Evolutionary conservation across 257 asterid genomes (phyloP).

Genomic region (Agastache rugosa): DNA sequence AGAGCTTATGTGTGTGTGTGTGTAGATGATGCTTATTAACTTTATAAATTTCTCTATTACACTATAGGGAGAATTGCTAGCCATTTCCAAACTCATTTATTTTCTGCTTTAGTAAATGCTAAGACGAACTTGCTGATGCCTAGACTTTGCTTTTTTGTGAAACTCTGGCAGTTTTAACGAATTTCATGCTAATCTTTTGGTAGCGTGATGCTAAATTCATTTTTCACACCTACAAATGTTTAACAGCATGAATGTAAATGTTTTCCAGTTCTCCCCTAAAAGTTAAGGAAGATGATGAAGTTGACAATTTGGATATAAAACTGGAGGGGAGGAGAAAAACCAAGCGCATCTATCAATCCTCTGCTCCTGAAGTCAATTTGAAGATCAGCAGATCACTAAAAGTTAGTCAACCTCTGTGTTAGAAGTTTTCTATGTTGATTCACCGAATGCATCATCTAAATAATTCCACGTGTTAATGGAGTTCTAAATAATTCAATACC

Average conservation of each 20-base stretch:
- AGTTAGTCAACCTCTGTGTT: constrained; percentile 68
- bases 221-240: background rate
- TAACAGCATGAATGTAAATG: constrained; percentile 17
- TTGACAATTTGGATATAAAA: constrained; percentile 86
- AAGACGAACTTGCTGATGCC: background rate
- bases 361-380: constrained; percentile 84
- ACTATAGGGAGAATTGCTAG: background rate
- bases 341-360: constrained; percentile 70
- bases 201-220: background rate
- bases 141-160: background rate
- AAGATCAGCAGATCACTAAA: constrained; percentile 95
- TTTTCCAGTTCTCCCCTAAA: constrained; percentile 78
- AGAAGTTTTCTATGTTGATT: constrained; percentile 17
- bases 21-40: background rate
- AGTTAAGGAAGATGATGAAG: constrained; percentile 95
- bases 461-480: background rate
- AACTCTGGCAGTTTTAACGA: background rate
- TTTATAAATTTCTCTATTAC: background rate
- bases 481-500: constrained; percentile 2
- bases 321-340: constrained; percentile 63
- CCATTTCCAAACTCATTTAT: background rate
- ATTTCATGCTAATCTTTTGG: constrained; percentile 7
- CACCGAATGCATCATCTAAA: background rate
- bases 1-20: background rate
- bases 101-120: background rate